These are phyloP conservation scores for Moelleriella libera DNA, from an alignment of 2,329 filamentous ascomycete species.

Conservation along the genomic window DNA sequence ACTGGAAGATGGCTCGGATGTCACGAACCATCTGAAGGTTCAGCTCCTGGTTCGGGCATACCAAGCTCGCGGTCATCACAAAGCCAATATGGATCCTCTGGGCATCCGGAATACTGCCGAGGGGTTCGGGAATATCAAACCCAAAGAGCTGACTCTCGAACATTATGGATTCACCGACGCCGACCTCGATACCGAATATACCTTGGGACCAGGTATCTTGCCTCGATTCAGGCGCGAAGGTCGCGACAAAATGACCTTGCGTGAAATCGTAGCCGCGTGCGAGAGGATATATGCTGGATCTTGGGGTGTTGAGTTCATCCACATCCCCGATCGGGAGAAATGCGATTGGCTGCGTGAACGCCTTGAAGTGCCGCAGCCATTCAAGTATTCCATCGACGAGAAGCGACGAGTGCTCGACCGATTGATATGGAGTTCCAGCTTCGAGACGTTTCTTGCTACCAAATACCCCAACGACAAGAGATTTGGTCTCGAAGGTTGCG, in stretches of 20 bases:
- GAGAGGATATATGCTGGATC: constrained; percentile 94
- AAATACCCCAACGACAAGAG: constrained; percentile 99
- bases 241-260: constrained; percentile 89
- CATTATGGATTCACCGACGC: constrained; percentile 93
- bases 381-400: constrained; percentile 96
- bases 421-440: constrained; percentile 96
- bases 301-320: constrained; percentile 97
- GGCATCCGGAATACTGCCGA: constrained; percentile 67
- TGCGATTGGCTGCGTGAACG: constrained; percentile 97
- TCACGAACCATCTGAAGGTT: constrained; percentile 95
- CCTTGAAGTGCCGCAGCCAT: constrained; percentile 83
- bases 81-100: constrained; percentile 91
- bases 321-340: constrained; percentile 92
- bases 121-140: constrained; percentile 74
- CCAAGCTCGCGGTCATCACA: constrained; percentile 95
- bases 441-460: constrained; percentile 86
- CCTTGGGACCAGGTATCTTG: constrained; percentile 84
- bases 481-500: constrained; percentile 94
- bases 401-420: constrained; percentile 96
- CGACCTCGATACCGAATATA: constrained; percentile 85
- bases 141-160: constrained; percentile 83
- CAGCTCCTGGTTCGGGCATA: constrained; percentile 95
- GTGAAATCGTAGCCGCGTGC: constrained; percentile 85
- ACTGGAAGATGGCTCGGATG: constrained; percentile 58
- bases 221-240: constrained; percentile 82